Conservation (phyloP, 805 yeast genomes). For the Wilhelminamyces savonicus region DNA sequence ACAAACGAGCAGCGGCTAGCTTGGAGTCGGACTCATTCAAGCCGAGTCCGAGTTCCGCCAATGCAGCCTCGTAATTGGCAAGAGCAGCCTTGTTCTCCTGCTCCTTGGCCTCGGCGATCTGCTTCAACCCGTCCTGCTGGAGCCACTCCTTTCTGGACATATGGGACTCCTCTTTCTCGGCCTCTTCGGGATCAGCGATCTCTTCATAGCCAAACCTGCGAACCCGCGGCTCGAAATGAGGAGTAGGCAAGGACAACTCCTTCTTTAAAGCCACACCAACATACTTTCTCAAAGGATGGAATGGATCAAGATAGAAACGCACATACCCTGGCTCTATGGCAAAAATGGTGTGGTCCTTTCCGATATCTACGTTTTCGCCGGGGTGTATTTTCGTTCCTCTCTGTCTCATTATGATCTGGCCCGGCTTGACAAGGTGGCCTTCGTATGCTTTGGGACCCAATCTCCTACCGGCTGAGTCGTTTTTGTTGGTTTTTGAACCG, state of each 20-base stretch:
- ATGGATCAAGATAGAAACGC: constrained; percentile 87
- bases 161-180: constrained; percentile 52
- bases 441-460: constrained; percentile 87
- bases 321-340: constrained; percentile 93
- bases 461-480: constrained; percentile 92
- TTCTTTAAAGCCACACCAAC: constrained; percentile 77
- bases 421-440: constrained; percentile 68
- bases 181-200: constrained; percentile 43
- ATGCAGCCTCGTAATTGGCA: too few relatives aligned
- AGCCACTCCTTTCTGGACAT: constrained; percentile 65
- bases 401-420: constrained; percentile 87
- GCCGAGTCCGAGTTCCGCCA: constrained; percentile 11
- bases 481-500: constrained; percentile 90
- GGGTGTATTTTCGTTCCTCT: constrained; percentile 94
- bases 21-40: constrained; percentile 22
- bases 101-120: constrained; percentile 33
- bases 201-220: constrained; percentile 76
- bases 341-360: constrained; percentile 87
- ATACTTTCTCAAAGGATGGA: constrained; percentile 87
- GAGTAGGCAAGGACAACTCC: constrained; percentile 67
- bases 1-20: constrained; percentile 47
- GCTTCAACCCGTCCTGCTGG: constrained; percentile 46
- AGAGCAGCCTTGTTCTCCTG: too few relatives aligned
- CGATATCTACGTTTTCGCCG: constrained; percentile 86
- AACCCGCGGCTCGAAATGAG: constrained; percentile 83